Evolutionary conservation across 768 basidiomycete species (phyloP).

Genomic region (Mycena chlorophos): DNA sequence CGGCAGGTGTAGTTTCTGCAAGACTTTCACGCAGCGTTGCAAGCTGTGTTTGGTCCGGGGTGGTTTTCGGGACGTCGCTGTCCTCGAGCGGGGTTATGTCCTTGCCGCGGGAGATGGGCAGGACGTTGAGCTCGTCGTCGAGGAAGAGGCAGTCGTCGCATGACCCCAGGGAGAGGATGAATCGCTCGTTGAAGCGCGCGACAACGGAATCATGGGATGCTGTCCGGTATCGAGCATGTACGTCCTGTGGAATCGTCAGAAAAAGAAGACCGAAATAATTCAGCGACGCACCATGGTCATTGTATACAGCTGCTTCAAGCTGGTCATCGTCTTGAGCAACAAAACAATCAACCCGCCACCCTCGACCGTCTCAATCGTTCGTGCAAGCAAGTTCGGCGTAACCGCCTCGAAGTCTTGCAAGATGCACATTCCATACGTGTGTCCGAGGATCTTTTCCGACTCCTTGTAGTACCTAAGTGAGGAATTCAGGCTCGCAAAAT

Average conservation of each 20-base stretch:
- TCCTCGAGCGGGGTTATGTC: constrained; percentile 75
- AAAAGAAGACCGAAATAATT: background rate
- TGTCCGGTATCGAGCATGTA: constrained; percentile 92
- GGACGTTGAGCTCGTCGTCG: constrained; percentile 96
- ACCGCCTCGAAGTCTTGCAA: constrained; percentile 98
- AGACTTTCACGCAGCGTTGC: constrained; percentile 76
- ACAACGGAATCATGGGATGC: constrained; percentile 84
- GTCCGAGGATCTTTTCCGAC: constrained; percentile 93
- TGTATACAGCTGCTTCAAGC: constrained; percentile 85
- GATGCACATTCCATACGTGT: constrained; percentile 96
- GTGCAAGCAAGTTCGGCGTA: constrained; percentile 93
- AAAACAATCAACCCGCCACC: constrained; percentile 90
- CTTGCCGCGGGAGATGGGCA: constrained; percentile 93
- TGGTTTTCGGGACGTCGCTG: constrained; percentile 17
- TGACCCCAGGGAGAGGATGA: constrained; percentile 94
- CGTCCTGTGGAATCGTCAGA: constrained; percentile 61
- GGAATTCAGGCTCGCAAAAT: background rate
- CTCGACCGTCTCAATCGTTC: constrained; percentile 98
- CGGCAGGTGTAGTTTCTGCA: constrained; percentile 80
- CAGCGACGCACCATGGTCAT: constrained; percentile 68
- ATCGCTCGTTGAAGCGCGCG: constrained; percentile 98
- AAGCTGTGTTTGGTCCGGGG: constrained; percentile 37
- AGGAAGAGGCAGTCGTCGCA: constrained; percentile 91
- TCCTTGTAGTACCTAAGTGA: constrained; percentile 89
- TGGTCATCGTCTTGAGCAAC: constrained; percentile 92